Conservation (phyloP, 2,329 filamentous ascomycete genomes). For the Trichoderma harzianum region DNA sequence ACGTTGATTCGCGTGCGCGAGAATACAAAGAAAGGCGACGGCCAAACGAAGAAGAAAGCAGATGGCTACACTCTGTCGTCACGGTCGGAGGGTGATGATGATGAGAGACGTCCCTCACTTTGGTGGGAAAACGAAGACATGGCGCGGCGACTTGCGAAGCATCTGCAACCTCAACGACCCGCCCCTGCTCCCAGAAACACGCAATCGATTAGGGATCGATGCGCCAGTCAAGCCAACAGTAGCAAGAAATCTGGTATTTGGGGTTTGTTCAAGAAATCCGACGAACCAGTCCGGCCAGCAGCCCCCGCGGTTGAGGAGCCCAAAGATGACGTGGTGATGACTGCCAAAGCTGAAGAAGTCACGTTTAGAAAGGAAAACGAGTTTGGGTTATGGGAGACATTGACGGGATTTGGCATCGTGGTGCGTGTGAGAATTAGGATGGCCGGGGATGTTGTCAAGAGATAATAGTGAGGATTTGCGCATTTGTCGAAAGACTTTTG, state of each 20-base stretch:
- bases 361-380: constrained; percentile 51
- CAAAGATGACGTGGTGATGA: constrained; percentile 36
- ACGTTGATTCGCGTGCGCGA: constrained; percentile 31
- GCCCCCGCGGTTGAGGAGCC: constrained; percentile 12
- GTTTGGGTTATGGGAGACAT: constrained; percentile 51
- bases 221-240: constrained; percentile 26
- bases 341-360: constrained; percentile 44
- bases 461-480: not conserved
- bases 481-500: not conserved
- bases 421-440: constrained; percentile 34
- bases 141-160: constrained; percentile 43
- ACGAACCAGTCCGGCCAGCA: not conserved
- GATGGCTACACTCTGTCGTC: not conserved
- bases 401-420: constrained; percentile 49
- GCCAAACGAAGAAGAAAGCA: not conserved
- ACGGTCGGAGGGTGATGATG: not conserved
- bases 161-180: constrained; percentile 38
- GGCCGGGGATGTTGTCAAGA: not conserved
- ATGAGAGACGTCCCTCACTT: constrained; percentile 21
- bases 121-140: constrained; percentile 49
- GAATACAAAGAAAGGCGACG: not conserved
- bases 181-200: constrained; percentile 26
- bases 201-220: constrained; percentile 28
- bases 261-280: constrained; percentile 31
- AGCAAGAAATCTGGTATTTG: constrained; percentile 36